Evolutionary conservation across 1,139 yeast species (phyloP), one percentile per base, ranked within the genome.

Genomic region (Sugiyamaella castrensis): DNA sequence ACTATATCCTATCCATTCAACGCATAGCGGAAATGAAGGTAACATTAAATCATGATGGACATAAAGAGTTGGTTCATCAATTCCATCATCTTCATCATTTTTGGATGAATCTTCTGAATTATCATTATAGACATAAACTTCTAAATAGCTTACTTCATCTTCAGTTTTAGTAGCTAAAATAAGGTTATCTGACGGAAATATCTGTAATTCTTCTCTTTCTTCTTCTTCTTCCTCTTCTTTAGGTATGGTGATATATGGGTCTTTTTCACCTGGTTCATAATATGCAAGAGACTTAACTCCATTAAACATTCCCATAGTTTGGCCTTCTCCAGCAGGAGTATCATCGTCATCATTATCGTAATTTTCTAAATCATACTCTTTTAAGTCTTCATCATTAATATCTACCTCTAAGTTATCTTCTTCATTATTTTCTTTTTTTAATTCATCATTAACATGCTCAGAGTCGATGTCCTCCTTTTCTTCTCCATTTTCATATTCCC

Each of bases 1-100:
- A 13, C 76, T 77, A 67, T 78, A 86, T 67, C 88, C 86, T 54
- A 92, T 70, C 97, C 98, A 91, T 69, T 94, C 98, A 32, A 92
- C 92, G 66, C 97, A 87, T 53, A 92, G 75, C 38, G 99, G 99
- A 76, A 92, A 92, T 1, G 97, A 87, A 2, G 99, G 98, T 53
- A 92, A 77, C 96, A 92, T 87, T 57, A 92, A 73, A 67, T 94
- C 98, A 70, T 92, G 99, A 65, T 92, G 99, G 46, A 92, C 95
- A 62, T 92, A 92, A 57, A 92, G 72, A 39, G 84, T 45, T 6
- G 52, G 82, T 49, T 73, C 82, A 48, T 75, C 84, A 30, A 29
- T 40, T 53, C 81, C 88, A 53, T 76, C 81, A 41, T 81, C 81
- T 8, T 80, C 77, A 8, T 80, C 82, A 19, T 71, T 75, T 46